A percentile compares a stretch with the other conserved stretches of the same genome.
Evolutionary conservation across 1,139 yeast species (phyloP).

Genomic region (Debaryomycetaceae sp.): DNA sequence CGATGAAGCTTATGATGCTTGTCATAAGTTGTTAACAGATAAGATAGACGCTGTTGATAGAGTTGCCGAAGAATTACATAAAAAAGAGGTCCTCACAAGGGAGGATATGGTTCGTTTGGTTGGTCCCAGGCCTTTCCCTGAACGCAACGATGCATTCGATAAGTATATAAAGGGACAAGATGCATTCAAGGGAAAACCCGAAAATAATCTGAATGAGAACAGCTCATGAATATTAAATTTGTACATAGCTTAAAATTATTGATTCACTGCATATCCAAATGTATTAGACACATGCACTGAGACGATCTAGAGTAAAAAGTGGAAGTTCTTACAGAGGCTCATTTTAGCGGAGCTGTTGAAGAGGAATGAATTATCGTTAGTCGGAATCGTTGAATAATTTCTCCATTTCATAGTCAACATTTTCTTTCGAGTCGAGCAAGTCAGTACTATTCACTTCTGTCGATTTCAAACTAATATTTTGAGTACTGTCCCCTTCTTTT

Average conservation of each 20-base stretch:
- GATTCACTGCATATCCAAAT: background rate
- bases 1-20: conserved; percentile 68
- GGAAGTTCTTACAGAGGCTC: no score
- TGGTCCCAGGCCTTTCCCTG: conserved; percentile 89
- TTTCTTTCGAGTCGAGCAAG: no score
- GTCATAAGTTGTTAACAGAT: conserved; percentile 64
- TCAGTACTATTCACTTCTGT: no score
- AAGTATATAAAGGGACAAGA: conserved; percentile 59
- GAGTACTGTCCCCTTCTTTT: no score
- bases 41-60: conserved; percentile 70
- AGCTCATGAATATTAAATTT: background rate
- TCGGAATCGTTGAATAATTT: background rate
- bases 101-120: conserved; percentile 85
- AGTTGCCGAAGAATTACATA: conserved; percentile 81
- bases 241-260: background rate
- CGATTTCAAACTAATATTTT: no score
- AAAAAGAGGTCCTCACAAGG: conserved; percentile 83
- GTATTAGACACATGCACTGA: background rate
- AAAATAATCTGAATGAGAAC: background rate
- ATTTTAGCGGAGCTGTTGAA: no score
- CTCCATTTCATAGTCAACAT: background rate
- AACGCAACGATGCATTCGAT: conserved; percentile 89
- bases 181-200: conserved; percentile 32
- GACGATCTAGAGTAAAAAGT: no score
- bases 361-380: no score